Conservation (phyloP, 2,329 filamentous ascomycete species). For the Penicillium sp. region DNA sequence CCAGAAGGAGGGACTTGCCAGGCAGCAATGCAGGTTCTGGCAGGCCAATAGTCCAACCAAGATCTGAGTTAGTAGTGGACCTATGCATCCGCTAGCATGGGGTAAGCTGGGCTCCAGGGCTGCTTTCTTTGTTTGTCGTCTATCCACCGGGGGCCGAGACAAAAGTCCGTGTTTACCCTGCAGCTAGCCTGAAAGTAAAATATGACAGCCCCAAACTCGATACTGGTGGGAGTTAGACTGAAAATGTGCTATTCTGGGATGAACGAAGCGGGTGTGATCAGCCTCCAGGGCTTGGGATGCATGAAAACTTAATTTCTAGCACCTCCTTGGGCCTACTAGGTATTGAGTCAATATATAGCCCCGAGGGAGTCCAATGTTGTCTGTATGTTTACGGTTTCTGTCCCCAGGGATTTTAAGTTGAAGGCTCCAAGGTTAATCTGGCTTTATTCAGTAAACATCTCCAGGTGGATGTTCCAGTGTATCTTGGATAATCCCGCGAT, state of each 20-base stretch:
- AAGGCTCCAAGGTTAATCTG: too few species aligned
- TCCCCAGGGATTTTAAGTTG: too few species aligned
- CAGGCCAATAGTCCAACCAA: background rate
- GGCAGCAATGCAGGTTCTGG: constrained; percentile 1
- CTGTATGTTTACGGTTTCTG: too few species aligned
- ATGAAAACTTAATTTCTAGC: too few species aligned
- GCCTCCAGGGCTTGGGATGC: too few species aligned
- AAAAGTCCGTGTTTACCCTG: constrained; percentile 5
- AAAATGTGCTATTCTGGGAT: background rate
- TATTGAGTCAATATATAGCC: too few species aligned
- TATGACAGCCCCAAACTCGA: constrained; percentile 2
- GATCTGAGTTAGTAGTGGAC: constrained; percentile 2
- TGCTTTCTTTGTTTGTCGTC: constrained; percentile 7
- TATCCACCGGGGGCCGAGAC: constrained; percentile 8
- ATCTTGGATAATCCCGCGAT: too few species aligned
- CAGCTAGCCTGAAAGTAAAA: background rate
- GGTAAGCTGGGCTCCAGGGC: background rate
- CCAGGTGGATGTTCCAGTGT: too few species aligned
- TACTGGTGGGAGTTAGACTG: background rate
- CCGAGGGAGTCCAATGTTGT: too few species aligned
- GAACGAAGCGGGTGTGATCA: background rate
- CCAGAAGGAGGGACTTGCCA: background rate
- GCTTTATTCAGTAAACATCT: too few species aligned
- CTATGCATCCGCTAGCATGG: constrained; percentile 1
- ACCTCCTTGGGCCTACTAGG: too few species aligned